These are phyloP conservation scores for Cryptosporidium viatorum DNA, from an alignment of 169 alveolate species.

Conservation along the genomic window DNA sequence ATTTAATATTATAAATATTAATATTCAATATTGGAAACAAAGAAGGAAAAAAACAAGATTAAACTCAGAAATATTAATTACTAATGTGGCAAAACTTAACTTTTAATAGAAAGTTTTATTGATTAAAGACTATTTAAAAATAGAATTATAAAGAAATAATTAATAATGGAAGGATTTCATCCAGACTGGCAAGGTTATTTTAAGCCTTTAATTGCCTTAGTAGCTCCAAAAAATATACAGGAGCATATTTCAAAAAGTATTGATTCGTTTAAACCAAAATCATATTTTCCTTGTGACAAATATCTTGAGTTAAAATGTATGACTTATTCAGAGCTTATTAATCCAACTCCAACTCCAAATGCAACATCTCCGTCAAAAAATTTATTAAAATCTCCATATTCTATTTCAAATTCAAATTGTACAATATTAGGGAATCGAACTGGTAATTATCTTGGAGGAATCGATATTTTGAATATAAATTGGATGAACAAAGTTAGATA, in stretches of 20 bases:
- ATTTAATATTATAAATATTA: too few species aligned
- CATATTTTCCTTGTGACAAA: constrained; percentile 20
- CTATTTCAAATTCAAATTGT: constrained; percentile 31
- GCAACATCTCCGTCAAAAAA: constrained; percentile 43
- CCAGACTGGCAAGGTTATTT: constrained; percentile 67
- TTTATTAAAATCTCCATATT: neutral
- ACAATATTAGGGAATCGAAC: constrained; percentile 24
- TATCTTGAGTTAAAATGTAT: constrained; percentile 39
- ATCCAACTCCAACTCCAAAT: constrained; percentile 15
- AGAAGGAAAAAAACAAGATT: too few species aligned
- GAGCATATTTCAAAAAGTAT: constrained; percentile 24
- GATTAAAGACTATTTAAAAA: neutral
- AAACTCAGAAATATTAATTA: too few species aligned
- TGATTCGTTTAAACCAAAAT: constrained; percentile 34
- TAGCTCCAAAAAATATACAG: constrained; percentile 58
- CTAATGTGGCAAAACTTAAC: neutral
- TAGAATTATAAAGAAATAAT: too few species aligned
- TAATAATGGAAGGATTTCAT: constrained; percentile 64
- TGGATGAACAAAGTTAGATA: constrained; percentile 72
- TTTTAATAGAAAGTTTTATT: too few species aligned
- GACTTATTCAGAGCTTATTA: constrained; percentile 32
- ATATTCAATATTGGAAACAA: too few species aligned
- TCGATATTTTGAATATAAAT: constrained; percentile 36
- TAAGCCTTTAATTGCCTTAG: constrained; percentile 62
- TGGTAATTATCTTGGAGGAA: constrained; percentile 32